Evolutionary conservation across 2,329 filamentous ascomycete species (phyloP), one percentile per base, ranked within the genome.

Genomic region (Malbranchea zuffiana): DNA sequence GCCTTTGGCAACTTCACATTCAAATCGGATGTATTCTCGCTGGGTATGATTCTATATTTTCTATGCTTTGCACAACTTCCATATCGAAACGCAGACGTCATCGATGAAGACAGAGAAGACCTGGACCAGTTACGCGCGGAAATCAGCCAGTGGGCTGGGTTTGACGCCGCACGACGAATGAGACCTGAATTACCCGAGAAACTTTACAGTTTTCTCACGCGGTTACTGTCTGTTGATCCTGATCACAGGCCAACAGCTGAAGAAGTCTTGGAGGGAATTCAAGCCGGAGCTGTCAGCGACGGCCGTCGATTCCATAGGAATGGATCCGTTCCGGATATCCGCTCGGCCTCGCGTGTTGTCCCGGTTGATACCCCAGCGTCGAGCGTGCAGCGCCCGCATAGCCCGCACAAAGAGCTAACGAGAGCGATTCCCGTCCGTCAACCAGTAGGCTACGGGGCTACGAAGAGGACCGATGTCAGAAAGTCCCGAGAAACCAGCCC

Each of bases 1-100:
- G 72, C 72, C 1, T 88, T 83, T 49, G 86, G 82, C 5, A 94
- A 96, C 54, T 98, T 98, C 52, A 94, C 86, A 0, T 87, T 84
- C 17, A 98, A 96, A 54, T 95, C 87, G 0, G 90, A 98, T 53
- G 82, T 98, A n/a, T 98, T 98, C 59, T 95, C 87, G 1, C 67
- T 98, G 0, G 90, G 90, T 32, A 95, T 98, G 88, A 96, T 96
- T 39, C 71, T 98, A 3, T 93, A 96, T 58, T 98, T 98, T 54
- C 81, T 98, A 70, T 98, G 90, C 56, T 98, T 98, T 55, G 84
- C 81, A 1, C 73, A 80, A 31, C 69, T 98, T 7, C 90, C 90
- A 0, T 98, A 96, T 54, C 69, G 64, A 16, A 82, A 80, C 48
- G 84, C 87, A 35, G 88, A 96, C 53, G 71, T 80, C 3, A 69